These are phyloP conservation scores for Hibiscus tridactylites DNA, from an alignment of 345 rosid genomes.

Conservation along the genomic window DNA sequence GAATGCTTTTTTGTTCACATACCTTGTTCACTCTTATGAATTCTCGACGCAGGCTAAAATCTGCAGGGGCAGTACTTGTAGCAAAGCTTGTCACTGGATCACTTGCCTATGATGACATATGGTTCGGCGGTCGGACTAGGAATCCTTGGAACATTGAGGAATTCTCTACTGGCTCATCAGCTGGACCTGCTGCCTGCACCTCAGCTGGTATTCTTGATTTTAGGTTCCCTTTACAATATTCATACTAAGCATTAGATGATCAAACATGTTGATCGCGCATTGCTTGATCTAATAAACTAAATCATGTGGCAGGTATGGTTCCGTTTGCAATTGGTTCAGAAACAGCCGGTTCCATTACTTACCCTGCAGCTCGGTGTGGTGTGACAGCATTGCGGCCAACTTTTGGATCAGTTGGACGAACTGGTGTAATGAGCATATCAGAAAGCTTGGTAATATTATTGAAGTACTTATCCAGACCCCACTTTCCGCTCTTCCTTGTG, in stretches of 20 bases:
- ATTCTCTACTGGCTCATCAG: constrained; percentile 83
- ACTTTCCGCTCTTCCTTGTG: not conserved
- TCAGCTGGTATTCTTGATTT: constrained; percentile 24
- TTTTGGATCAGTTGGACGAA: not conserved
- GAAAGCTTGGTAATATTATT: constrained; percentile 33
- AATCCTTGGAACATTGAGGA: constrained; percentile 95
- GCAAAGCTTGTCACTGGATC: constrained; percentile 83
- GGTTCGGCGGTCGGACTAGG: constrained; percentile 84
- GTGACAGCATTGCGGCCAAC: not conserved
- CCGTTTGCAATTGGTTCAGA: constrained; percentile 96
- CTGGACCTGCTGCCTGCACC: constrained; percentile 32
- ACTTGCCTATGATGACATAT: constrained; percentile 79
- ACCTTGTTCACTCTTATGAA: not conserved
- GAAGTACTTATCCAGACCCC: not conserved
- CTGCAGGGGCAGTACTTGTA: constrained; percentile 59
- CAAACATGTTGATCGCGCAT: too few species aligned
- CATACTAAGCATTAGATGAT: not conserved
- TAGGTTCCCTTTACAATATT: not conserved
- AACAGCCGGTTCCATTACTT: constrained; percentile 79
- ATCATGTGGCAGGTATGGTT: constrained; percentile 41
- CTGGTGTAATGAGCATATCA: constrained; percentile 16
- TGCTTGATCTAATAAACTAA: too few species aligned
- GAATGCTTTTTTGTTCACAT: not conserved
- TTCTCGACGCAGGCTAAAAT: constrained; percentile 36
- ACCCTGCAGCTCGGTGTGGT: constrained; percentile 49